Percentiles rank a stretch among this genome's conserved stretches.
These are phyloP conservation scores for Hevea brasiliensis DNA, from an alignment of 345 rosid species.

Conservation along the genomic window DNA sequence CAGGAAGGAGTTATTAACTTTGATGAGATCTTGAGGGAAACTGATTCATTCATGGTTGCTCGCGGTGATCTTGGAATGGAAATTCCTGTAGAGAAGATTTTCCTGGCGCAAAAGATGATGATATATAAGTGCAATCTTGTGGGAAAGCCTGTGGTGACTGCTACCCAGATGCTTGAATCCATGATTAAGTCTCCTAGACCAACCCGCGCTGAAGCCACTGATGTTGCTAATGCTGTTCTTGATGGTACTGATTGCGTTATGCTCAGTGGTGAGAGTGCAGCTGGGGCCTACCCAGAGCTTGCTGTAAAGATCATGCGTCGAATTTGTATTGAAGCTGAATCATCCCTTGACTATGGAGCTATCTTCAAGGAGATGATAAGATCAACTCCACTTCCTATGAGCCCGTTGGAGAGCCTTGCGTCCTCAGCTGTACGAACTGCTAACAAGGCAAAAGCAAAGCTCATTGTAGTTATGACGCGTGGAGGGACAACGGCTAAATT, in stretches of 20 bases:
- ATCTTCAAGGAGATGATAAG: slow-evolving; percentile 86
- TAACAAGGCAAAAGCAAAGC: slow-evolving; percentile 82
- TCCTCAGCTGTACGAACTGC: slow-evolving; percentile 92
- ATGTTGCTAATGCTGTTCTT: slow-evolving; percentile 89
- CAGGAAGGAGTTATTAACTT: slow-evolving; percentile 95
- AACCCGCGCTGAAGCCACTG: slow-evolving; percentile 92
- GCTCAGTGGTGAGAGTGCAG: slow-evolving; percentile 95
- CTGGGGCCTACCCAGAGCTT: slow-evolving; percentile 80
- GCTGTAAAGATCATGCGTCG: slow-evolving; percentile 85
- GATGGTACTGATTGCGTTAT: slow-evolving; percentile 92
- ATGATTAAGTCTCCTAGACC: slow-evolving; percentile 94
- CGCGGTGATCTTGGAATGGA: slow-evolving; percentile 97
- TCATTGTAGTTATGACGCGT: slow-evolving; percentile 81
- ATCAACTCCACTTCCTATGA: slow-evolving; percentile 89
- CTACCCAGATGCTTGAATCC: slow-evolving; percentile 93
- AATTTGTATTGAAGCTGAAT: slow-evolving; percentile 80
- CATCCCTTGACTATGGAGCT: slow-evolving; percentile 77
- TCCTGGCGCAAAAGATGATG: slow-evolving; percentile 94
- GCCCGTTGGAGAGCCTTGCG: slow-evolving; percentile 91
- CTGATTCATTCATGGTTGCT: slow-evolving; percentile 94
- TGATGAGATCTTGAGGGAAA: slow-evolving; percentile 87
- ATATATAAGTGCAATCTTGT: slow-evolving; percentile 89
- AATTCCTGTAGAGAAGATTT: slow-evolving; percentile 91
- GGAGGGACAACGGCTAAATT: slow-evolving; percentile 87
- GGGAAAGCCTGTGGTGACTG: slow-evolving; percentile 93